Percentiles rank a stretch among this genome's conserved stretches.
phyloP scores from a whole-genome alignment of 1,139 yeast species.

The Lizanozyma gosingica region DNA sequence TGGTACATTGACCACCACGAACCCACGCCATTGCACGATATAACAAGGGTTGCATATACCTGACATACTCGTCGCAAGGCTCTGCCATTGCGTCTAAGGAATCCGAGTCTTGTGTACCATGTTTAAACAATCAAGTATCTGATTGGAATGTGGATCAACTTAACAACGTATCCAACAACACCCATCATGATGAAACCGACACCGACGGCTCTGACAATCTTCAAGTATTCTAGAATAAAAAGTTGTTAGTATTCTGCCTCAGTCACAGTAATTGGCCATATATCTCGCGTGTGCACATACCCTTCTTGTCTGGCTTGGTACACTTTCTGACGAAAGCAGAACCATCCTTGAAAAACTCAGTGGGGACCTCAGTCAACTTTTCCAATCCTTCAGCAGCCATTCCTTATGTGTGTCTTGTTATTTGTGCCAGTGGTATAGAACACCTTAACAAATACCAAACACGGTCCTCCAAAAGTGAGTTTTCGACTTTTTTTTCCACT shows the following conservation, averaged over 20 bases:
- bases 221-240: conserved; percentile 63
- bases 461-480: no score
- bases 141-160: conserved; percentile 92
- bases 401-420: conserved; percentile 4
- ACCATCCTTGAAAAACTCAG: conserved; percentile 88
- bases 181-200: conserved; percentile 97
- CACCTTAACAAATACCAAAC: no score
- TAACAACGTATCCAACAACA: conserved; percentile 91
- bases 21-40: neutral
- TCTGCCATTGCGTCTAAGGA: neutral
- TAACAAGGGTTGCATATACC: no score
- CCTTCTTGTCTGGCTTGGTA: conserved; percentile 83
- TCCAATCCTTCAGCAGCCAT: conserved; percentile 65
- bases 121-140: conserved; percentile 86
- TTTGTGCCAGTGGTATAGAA: no score
- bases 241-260: conserved; percentile 17
- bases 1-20: neutral
- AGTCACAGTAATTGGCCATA: no score
- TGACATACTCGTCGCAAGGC: no score
- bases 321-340: conserved; percentile 82
- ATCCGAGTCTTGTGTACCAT: no score
- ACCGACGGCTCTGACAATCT: conserved; percentile 92
- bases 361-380: conserved; percentile 81
- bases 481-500: neutral
- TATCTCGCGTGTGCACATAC: no score